phyloP scores from a whole-genome alignment of 345 rosid species.

The Eucalyptus regnans region DNA sequence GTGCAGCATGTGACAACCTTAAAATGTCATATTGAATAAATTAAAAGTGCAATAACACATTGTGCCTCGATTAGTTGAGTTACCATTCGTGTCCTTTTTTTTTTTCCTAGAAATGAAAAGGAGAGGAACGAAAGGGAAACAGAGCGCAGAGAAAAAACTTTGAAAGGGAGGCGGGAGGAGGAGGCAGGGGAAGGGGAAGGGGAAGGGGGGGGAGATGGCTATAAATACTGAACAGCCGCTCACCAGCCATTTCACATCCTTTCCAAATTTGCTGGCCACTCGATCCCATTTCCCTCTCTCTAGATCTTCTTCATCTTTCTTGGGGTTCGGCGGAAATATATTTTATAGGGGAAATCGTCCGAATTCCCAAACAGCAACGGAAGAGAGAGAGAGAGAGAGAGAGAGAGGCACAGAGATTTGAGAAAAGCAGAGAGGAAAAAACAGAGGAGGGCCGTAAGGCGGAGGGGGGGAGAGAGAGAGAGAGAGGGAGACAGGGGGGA shows the following conservation, averaged over 20 bases:
- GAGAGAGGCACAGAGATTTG: background rate
- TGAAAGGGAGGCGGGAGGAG: slow-evolving; percentile 5
- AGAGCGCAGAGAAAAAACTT: background rate
- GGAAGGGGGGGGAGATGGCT: background rate
- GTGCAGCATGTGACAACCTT: background rate
- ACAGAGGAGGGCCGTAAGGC: background rate
- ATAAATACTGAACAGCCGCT: background rate
- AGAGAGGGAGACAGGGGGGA: background rate
- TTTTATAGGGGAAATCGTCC: background rate
- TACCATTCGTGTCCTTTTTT: too few species aligned
- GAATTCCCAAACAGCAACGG: background rate
- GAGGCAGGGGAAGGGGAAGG: background rate
- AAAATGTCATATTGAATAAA: background rate
- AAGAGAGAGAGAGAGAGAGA: too few species aligned
- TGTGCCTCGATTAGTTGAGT: too few species aligned
- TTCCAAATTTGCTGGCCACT: background rate
- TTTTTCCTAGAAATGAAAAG: background rate
- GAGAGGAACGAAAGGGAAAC: background rate
- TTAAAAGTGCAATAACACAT: rapidly evolving
- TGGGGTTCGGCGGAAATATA: background rate
- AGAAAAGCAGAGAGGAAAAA: background rate
- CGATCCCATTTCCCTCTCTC: background rate
- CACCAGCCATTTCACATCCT: background rate
- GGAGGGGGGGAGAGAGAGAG: background rate
- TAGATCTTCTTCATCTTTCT: background rate